Base-by-base conservation (phyloP, 2,329 filamentous ascomycete genomes). In the Xenoacremonium recifei region DNA sequence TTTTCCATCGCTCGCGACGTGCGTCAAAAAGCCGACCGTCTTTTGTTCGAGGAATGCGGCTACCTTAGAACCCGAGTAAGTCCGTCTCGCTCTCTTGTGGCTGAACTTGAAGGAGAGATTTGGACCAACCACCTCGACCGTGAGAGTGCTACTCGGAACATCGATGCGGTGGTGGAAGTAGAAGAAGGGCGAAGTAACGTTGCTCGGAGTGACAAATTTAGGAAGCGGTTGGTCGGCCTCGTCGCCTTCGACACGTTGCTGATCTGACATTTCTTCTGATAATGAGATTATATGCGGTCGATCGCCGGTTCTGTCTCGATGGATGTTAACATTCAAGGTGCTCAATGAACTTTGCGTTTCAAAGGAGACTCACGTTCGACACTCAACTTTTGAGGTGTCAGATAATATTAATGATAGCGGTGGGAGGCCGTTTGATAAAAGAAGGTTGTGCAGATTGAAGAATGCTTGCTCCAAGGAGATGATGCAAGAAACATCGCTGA, bases 121-220 rank as follows among this genome's bases (percentile, higher is more conserved):
- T 3, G 62, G 56, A 2, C 64, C 64, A 3, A 65, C 54, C 3
- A 65, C 60, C 21, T 62, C 51, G 5, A 63, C 56, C 0, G 48
- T 50, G 2, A 67, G 55, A 0, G 50, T 57, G 0, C 55, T 57
- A 0, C 36, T 40, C 1, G 50, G 43, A 1, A 51, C 25, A 37
- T 64, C 43, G 39, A 65, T 43, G 23, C 54, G 44, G 36, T 67
- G 60, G n/a, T 58, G 50, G 21, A 67, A 67, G 44, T 60, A 67
- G 6, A 64, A 51, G 2, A 45, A 37, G 0, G 54, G 51, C 2
- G 42, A 34, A 0, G 52, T 6, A 6, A 36, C 35, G 15, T 27
- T 43, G 27, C 61, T 62, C 2, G 42, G 38, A 1, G 44, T 39
- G 25, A 61, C 42, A 29, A 64, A 63, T 2, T 39, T 44, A 1